These are phyloP conservation scores for Hyphopichia wangnamkhiaoensis DNA, from an alignment of 1,139 yeast genomes.

Conservation along the genomic window DNA sequence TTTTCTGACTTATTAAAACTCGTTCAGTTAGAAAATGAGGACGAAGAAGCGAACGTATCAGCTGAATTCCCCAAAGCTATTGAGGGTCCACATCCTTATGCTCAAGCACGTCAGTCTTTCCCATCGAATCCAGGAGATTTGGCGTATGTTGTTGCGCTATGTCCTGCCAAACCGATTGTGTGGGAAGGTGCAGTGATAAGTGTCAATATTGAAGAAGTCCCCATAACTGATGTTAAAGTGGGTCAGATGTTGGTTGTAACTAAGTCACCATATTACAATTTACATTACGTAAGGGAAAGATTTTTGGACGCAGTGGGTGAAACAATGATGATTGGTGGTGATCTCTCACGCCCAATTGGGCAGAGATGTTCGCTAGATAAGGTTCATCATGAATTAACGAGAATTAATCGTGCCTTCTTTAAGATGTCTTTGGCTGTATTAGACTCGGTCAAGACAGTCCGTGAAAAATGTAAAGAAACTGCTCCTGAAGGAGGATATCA, in stretches of 20 bases:
- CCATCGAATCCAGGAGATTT: constrained; percentile 33
- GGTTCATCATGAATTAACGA: constrained; percentile 73
- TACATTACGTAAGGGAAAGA: constrained; percentile 39
- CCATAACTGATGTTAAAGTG: constrained; percentile 53
- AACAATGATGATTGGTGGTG: constrained; percentile 46
- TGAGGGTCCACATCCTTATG: constrained; percentile 4
- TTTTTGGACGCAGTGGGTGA: constrained; percentile 58
- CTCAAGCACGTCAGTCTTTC: constrained; percentile 13
- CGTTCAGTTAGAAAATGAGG: constrained; percentile 18
- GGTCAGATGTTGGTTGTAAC: constrained; percentile 75
- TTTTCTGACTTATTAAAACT: constrained; percentile 34
- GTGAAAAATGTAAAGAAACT: constrained; percentile 41
- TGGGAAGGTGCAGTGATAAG: constrained; percentile 87
- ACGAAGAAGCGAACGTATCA: constrained; percentile 15
- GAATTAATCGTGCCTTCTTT: constrained; percentile 67
- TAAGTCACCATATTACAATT: constrained; percentile 38
- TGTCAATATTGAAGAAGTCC: constrained; percentile 49
- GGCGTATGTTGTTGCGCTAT: constrained; percentile 71
- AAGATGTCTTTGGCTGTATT: constrained; percentile 69
- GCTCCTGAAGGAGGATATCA: constrained; percentile 61
- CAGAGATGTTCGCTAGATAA: constrained; percentile 71
- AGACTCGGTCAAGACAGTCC: constrained; percentile 59
- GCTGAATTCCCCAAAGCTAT: constrained; percentile 9
- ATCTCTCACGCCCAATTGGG: constrained; percentile 44
- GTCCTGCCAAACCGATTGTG: constrained; percentile 81